These are phyloP conservation scores for Schizophyllum commune DNA, from an alignment of 1,284 basidiomycete genomes.

Conservation along the genomic window DNA sequence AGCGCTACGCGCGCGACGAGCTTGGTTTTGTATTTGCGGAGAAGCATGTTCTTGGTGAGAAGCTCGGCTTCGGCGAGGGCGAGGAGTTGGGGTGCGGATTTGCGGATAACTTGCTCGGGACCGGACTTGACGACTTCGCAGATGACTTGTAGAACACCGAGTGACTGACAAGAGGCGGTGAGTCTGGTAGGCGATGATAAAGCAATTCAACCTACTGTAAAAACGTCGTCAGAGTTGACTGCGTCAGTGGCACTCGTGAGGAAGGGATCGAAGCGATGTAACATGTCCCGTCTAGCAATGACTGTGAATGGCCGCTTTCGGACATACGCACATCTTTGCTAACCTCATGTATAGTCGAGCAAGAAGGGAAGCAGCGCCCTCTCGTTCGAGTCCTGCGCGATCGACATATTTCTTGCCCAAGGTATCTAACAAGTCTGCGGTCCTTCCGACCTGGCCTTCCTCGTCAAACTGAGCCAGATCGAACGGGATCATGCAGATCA, in stretches of 20 bases:
- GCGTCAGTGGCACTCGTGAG: constrained; percentile 37
- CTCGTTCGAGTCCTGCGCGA: constrained; percentile 74
- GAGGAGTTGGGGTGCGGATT: constrained; percentile 35
- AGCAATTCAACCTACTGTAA: constrained; percentile 37
- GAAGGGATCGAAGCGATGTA: constrained; percentile 41
- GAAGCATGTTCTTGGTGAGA: constrained; percentile 48
- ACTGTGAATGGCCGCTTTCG: constrained; percentile 2
- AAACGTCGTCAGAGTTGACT: constrained; percentile 33
- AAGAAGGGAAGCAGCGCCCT: constrained; percentile 67
- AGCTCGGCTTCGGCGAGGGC: constrained; percentile 36
- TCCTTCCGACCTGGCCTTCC: constrained; percentile 34
- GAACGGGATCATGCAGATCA: constrained; percentile 94
- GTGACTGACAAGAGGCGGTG: constrained; percentile 33
- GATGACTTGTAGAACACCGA: constrained; percentile 68
- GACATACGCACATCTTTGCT: constrained; percentile 6
- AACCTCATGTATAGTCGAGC: constrained; percentile 76
- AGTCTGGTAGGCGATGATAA: background rate
- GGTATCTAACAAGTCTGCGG: constrained; percentile 47
- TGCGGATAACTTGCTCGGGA: constrained; percentile 45
- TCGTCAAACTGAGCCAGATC: constrained; percentile 81
- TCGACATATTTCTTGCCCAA: constrained; percentile 56
- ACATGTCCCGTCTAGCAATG: constrained; percentile 53
- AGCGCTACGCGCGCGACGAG: constrained; percentile 55
- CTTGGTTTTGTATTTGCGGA: constrained; percentile 64
- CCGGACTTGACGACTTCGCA: constrained; percentile 68